Conservation (phyloP, 306 rosid species). For the Myrica gale region DNA sequence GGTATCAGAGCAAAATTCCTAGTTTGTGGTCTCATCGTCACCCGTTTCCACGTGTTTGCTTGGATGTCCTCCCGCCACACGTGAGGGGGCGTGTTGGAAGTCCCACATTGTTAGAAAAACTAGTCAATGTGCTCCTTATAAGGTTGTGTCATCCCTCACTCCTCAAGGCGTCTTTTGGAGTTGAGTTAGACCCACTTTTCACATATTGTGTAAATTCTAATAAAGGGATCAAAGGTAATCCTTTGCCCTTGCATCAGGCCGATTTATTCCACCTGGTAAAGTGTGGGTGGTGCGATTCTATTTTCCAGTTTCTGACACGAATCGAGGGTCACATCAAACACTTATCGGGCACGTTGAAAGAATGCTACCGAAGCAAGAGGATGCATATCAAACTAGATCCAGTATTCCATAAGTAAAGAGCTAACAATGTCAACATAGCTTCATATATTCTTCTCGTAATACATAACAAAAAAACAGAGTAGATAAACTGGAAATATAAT, state of each 20-base stretch:
- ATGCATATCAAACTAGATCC: slow-evolving; percentile 15
- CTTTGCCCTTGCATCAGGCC: slow-evolving; percentile 74
- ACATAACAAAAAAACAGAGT: neutral
- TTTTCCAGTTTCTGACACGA: slow-evolving; percentile 20
- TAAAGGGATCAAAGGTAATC: slow-evolving; percentile 49
- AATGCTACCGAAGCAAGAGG: slow-evolving; percentile 1
- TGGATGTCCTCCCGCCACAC: too few relatives aligned
- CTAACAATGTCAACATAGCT: slow-evolving; percentile 6
- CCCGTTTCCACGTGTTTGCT: too few relatives aligned
- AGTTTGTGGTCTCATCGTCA: too few relatives aligned
- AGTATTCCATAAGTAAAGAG: slow-evolving; percentile 18
- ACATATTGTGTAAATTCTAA: too few relatives aligned
- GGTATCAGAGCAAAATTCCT: too few relatives aligned
- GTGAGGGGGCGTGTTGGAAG: too few relatives aligned
- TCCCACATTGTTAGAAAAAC: too few relatives aligned
- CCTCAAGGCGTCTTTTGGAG: too few relatives aligned
- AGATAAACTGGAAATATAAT: neutral
- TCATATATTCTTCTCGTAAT: neutral
- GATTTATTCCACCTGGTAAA: slow-evolving; percentile 35
- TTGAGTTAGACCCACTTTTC: too few relatives aligned
- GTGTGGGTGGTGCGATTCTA: neutral
- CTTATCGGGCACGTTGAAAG: slow-evolving; percentile 23
- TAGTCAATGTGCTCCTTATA: too few relatives aligned
- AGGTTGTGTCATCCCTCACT: too few relatives aligned
- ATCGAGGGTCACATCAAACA: slow-evolving; percentile 27